Evolutionary conservation across 2,329 filamentous ascomycete genomes (phyloP).

Genomic region (Fusarium mexicanum): DNA sequence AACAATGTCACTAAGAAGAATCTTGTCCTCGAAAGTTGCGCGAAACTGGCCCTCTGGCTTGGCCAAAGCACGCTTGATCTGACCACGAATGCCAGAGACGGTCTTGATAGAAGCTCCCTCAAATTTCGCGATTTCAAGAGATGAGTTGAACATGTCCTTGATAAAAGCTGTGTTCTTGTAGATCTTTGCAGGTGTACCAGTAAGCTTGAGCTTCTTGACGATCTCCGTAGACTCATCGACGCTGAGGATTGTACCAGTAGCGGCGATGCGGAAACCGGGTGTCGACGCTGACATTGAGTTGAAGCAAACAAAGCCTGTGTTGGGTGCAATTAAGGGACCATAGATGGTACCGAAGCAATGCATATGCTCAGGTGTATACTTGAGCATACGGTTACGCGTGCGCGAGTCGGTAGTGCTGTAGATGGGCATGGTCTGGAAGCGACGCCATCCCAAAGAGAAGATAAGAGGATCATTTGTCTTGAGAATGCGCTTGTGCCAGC

Average conservation of each 20-base stretch:
- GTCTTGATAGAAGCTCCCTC: constrained; percentile 96
- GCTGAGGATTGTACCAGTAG: constrained; percentile 90
- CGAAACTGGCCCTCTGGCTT: constrained; percentile 97
- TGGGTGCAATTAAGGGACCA: constrained; percentile 92
- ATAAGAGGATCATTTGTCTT: constrained; percentile 98
- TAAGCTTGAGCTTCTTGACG: constrained; percentile 99
- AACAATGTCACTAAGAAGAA: constrained; percentile 94
- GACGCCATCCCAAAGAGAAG: constrained; percentile 94
- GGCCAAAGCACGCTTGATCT: constrained; percentile 94
- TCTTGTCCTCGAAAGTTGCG: constrained; percentile 98
- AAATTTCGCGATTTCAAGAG: constrained; percentile 97
- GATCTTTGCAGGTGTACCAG: constrained; percentile 93
- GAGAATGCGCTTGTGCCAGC: constrained; percentile 99
- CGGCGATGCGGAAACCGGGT: constrained; percentile 92
- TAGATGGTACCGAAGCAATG: constrained; percentile 98
- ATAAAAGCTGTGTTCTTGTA: constrained; percentile 99
- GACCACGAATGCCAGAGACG: constrained; percentile 92
- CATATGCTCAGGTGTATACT: constrained; percentile 99
- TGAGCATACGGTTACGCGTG: constrained; percentile 95
- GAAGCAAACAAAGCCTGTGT: constrained; percentile 94
- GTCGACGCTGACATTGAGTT: constrained; percentile 87
- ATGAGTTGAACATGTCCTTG: constrained; percentile 95
- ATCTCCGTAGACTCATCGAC: constrained; percentile 97
- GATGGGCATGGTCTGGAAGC: constrained; percentile 91
- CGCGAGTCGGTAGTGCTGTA: constrained; percentile 96